Evolutionary conservation across 2,329 filamentous ascomycete species (phyloP), one percentile per base, ranked within the genome.

Genomic region (Sphaerulina musiva): DNA sequence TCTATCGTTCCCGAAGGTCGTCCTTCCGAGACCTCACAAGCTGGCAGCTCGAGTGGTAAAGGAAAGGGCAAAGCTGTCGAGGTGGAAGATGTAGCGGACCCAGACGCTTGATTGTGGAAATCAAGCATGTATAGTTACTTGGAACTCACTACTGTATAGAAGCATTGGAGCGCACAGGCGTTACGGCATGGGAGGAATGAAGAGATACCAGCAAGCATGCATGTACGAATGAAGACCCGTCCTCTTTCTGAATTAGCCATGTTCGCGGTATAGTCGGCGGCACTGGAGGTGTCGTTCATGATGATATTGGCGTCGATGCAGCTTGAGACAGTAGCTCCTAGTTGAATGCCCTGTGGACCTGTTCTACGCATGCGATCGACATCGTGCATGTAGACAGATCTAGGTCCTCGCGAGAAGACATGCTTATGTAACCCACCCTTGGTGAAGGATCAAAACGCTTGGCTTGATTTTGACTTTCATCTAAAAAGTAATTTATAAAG

Each of bases 1-100:
- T 17, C 34, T 6, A 29, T 29, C 26, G 26, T 29, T 3, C 26
- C 26, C 26, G 26, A 23, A n/a, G 47, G 32, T n/a, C 17, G 23
- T 34, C 5, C 52, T 14, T 39, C 17, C 14, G 51, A 52, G 29
- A 40, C 46, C 36, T 40, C 17, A 17, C 55, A 52, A 31, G 38
- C 46, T 43, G n/a, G 51, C 11, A 46, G 51, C 38, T 59, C 62
- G 34, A 59, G 54, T 26, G 65, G 61, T 26, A 69, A 72, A 58
- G 67, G 69, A 12, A 72, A 71, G 53, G 67, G 60, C 5, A 66
- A 62, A 46, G 68, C 72, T 20, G 69, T 70, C 1, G 70, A 72
- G 29, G 66, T 75, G 11, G 73, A 75, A 53, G 72, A 75, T 51
- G 67, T 60, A 7, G 59, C 61, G 7, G 68, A 70, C 44, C 50